Evolutionary conservation across 1,284 basidiomycete species (phyloP), one percentile per base, ranked within the genome.

Genomic region (Cryptococcus jaspeensis): DNA sequence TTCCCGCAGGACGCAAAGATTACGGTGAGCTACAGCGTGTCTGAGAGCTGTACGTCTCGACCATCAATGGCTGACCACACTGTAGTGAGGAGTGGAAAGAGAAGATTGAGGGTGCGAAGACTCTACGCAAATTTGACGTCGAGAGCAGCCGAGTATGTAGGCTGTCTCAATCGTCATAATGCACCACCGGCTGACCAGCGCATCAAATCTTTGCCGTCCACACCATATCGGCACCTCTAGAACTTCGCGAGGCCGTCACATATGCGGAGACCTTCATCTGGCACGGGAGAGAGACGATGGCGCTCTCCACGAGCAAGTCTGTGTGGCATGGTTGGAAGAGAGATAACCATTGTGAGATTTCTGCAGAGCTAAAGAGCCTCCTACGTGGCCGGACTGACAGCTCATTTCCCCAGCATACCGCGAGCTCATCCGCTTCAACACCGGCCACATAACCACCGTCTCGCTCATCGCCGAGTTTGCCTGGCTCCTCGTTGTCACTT

Each of bases 271-370:
- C 64, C 9, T 71, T 73, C 47, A 53, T 53, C 3, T 67, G 65
- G 67, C 62, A 68, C 5, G 60, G 58, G 22, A 50, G 69, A 15
- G 64, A 70, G 47, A 63, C 69, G 0, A 47, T 73, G 2, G 66
- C 66, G 4, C 43, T 70, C 3, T 66, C 67, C 4, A 64, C 65
- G 0, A 35, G 46, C 1, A 50, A 52, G 32, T 62, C 62, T 3
- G 60, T 73, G 3, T 70, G 66, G 62, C 45, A 71, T 4, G 71
- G 71, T 5, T 73, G 65, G 65, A 53, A 64, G n/a, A 49, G 65
- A 25, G 71, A 73, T 45, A 43, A 11, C n/a, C 28, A 37, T 20
- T 35, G 50, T 43, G 28, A 35, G 25, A 11, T 16, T 9, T 15
- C 15, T 15, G n/a, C n/a, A n/a, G n/a, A 42, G 52, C 20, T 56